phyloP scores from a whole-genome alignment of 2,329 filamentous ascomycete species.

The Monilinia vaccinii-corymbosi region DNA sequence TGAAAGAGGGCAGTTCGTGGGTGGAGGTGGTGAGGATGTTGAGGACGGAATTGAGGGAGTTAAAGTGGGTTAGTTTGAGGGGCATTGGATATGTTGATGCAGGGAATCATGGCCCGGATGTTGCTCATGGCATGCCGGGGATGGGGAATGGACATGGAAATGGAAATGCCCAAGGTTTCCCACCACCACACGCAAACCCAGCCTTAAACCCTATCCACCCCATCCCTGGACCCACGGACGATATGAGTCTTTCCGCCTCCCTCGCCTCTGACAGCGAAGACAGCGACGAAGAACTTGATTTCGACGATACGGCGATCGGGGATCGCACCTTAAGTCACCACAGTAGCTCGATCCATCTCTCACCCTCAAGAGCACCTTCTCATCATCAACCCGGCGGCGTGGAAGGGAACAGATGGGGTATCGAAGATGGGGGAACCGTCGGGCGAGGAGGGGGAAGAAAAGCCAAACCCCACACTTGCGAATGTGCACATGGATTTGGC shows the following conservation, averaged over 20 bases:
- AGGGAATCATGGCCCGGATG: neutral
- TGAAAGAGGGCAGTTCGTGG: constrained; percentile 52
- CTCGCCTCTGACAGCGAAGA: neutral
- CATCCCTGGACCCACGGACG: neutral
- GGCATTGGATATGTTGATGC: constrained; percentile 46
- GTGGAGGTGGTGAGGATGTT: constrained; percentile 48
- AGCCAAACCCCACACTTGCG: neutral
- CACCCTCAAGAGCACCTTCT: neutral
- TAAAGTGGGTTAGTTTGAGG: constrained; percentile 55
- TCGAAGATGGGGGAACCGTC: no score
- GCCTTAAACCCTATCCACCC: neutral
- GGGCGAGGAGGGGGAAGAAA: no score
- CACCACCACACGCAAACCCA: neutral
- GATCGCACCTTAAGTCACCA: constrained; percentile 5
- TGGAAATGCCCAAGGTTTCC: neutral
- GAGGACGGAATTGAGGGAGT: constrained; percentile 43
- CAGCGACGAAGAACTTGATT: neutral
- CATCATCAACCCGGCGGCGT: neutral
- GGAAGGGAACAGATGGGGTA: neutral
- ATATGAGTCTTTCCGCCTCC: neutral
- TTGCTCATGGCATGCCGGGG: neutral
- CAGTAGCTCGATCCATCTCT: constrained; percentile 2
- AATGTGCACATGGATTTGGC: constrained; percentile 2
- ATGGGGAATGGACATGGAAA: neutral
- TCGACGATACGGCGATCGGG: constrained; percentile 3